A percentile compares a stretch with the other conserved stretches of the same genome.
Conservation (phyloP, 208 protist genomes). For the Trypanosoma scelopori region DNA sequence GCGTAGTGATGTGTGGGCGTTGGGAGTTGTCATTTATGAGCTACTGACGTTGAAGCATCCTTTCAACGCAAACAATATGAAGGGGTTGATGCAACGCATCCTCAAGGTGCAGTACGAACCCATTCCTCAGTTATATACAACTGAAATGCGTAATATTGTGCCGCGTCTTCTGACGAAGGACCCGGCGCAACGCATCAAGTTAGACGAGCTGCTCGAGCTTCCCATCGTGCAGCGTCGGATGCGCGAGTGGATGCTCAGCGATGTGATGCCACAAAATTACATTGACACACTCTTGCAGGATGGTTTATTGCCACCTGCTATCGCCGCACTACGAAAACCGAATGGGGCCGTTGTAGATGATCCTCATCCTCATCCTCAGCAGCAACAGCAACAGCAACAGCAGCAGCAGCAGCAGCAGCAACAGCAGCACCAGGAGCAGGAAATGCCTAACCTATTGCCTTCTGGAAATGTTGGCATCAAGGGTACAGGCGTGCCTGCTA, state of each 20-base stretch:
- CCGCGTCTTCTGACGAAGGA: constrained; percentile 76
- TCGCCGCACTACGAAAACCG: constrained; percentile 29
- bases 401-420: constrained; percentile 12
- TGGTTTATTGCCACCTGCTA: constrained; percentile 52
- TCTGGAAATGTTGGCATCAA: not conserved
- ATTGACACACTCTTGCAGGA: constrained; percentile 62
- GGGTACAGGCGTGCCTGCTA: not conserved
- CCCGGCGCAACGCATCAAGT: constrained; percentile 60
- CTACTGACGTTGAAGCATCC: constrained; percentile 84
- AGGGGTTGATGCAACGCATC: constrained; percentile 89
- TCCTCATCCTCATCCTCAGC: constrained; percentile 4
- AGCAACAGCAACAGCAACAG: constrained; percentile 18
- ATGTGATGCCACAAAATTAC: constrained; percentile 70
- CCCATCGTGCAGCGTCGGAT: constrained; percentile 71
- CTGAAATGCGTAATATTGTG: constrained; percentile 76
- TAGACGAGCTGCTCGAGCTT: constrained; percentile 71
- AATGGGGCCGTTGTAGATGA: not conserved
- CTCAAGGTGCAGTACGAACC: constrained; percentile 85
- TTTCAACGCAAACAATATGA: constrained; percentile 89
- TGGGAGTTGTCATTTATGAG: constrained; percentile 92
- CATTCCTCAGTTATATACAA: constrained; percentile 64
- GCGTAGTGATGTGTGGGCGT: constrained; percentile 94
- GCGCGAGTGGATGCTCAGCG: constrained; percentile 71
- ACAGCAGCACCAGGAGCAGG: not conserved
- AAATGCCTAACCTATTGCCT: not conserved